These are phyloP conservation scores for Helotiales sp. DNA, from an alignment of 2,329 filamentous ascomycete genomes.

Conservation along the genomic window DNA sequence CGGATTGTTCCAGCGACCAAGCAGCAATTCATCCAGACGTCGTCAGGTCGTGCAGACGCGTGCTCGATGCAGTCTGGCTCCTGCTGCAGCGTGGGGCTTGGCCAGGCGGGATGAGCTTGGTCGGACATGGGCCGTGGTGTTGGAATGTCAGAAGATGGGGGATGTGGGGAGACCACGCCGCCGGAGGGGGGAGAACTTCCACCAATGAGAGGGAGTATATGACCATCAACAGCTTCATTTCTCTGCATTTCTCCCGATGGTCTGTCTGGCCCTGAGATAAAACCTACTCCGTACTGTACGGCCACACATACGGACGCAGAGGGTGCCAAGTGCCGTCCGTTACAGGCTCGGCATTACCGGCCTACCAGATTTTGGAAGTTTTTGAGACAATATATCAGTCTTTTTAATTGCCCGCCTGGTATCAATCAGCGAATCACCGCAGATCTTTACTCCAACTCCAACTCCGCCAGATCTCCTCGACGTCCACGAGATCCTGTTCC, in stretches of 20 bases:
- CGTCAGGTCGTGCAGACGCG: background rate
- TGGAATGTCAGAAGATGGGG: conserved; percentile 17
- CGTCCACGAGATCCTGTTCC: too few relatives aligned
- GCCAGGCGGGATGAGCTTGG: conserved; percentile 5
- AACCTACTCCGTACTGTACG: too few relatives aligned
- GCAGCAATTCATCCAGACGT: background rate
- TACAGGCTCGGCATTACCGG: background rate
- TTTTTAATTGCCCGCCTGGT: background rate
- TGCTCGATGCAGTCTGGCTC: background rate
- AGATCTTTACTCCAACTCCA: background rate
- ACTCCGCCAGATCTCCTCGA: background rate
- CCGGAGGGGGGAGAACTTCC: conserved; percentile 28
- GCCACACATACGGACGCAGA: too few relatives aligned
- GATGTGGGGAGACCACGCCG: conserved; percentile 25
- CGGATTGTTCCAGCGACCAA: conserved; percentile 34
- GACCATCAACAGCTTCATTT: background rate
- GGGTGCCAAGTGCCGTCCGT: conserved; percentile 1
- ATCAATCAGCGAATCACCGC: background rate
- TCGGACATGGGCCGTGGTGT: conserved; percentile 11
- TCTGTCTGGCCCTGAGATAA: too few relatives aligned
- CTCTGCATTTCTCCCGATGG: too few relatives aligned
- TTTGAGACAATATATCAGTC: background rate
- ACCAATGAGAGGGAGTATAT: conserved; percentile 23
- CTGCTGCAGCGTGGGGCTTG: background rate
- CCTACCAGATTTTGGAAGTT: background rate